phyloP scores from a whole-genome alignment of 768 basidiomycete species.

The Podaxis carcinomalis region DNA sequence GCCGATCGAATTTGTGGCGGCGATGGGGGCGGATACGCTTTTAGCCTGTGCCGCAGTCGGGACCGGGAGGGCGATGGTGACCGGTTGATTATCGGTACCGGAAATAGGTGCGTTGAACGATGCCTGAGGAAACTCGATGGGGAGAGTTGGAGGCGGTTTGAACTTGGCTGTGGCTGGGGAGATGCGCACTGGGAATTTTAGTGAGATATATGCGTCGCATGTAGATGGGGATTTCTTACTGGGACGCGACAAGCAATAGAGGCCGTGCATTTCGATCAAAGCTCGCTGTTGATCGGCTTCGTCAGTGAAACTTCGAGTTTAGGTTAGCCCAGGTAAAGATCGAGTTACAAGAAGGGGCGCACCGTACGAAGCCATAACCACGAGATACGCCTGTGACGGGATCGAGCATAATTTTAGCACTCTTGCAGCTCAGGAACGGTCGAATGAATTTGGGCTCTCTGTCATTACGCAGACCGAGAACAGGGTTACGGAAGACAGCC shows the following conservation, averaged over 20 bases:
- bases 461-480: constrained; percentile 79
- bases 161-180: constrained; percentile 88
- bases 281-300: constrained; percentile 88
- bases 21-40: constrained; percentile 71
- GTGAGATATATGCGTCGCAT: constrained; percentile 25
- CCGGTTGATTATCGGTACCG: constrained; percentile 32
- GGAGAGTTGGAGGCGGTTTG: constrained; percentile 50
- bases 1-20: constrained; percentile 36
- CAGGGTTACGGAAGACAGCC: constrained; percentile 87
- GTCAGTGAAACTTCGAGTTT: constrained; percentile 66
- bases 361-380: constrained; percentile 93
- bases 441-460: constrained; percentile 85
- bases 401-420: constrained; percentile 94
- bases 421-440: constrained; percentile 89
- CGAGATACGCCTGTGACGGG: constrained; percentile 85
- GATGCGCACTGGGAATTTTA: constrained; percentile 64
- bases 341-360: constrained; percentile 18
- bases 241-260: constrained; percentile 85
- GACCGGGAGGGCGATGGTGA: constrained; percentile 47
- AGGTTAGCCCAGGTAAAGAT: constrained; percentile 10
- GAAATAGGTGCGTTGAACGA: constrained; percentile 34
- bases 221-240: constrained; percentile 47
- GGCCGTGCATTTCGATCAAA: constrained; percentile 86
- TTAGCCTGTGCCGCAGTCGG: constrained; percentile 43
- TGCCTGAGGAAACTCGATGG: constrained; percentile 43